Evolutionary conservation across 2,329 filamentous ascomycete species (phyloP).

Genomic region (Drechslerella coelobrocha): DNA sequence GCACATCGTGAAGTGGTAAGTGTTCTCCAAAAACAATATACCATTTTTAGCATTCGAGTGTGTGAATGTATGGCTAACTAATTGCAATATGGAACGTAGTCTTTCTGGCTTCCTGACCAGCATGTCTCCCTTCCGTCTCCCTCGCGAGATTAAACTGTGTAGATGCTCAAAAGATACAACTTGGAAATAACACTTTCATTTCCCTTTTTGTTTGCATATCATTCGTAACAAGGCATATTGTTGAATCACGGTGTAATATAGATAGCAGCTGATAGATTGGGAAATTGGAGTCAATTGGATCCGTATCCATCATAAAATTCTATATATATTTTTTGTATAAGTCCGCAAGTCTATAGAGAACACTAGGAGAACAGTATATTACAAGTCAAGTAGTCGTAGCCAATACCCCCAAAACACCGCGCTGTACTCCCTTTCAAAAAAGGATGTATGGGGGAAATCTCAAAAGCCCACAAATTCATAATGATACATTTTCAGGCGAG

Average conservation of each 20-base stretch:
- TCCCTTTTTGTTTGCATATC: no score
- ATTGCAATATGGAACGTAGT: slow-evolving; percentile 39
- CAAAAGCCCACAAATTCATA: background rate
- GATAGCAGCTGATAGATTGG: no score
- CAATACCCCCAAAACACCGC: background rate
- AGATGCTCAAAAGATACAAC: background rate
- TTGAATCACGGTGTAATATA: no score
- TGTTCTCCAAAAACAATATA: no score
- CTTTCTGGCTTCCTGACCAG: slow-evolving; percentile 55
- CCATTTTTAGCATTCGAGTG: no score
- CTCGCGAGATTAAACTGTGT: slow-evolving; percentile 21
- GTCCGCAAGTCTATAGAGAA: background rate
- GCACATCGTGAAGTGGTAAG: slow-evolving; percentile 79
- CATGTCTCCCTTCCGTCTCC: slow-evolving; percentile 53
- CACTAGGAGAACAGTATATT: background rate
- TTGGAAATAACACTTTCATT: background rate
- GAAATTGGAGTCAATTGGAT: no score
- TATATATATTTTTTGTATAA: no score
- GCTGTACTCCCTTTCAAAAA: background rate
- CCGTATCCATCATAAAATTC: no score
- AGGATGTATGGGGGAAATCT: background rate
- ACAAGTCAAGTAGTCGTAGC: background rate
- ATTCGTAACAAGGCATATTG: no score
- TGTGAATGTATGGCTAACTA: slow-evolving; percentile 20
- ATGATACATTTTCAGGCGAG: background rate